Evolutionary conservation across 1,284 basidiomycete species (phyloP), one percentile per base, ranked within the genome.

Genomic region (Singerocomus inundabilis): DNA sequence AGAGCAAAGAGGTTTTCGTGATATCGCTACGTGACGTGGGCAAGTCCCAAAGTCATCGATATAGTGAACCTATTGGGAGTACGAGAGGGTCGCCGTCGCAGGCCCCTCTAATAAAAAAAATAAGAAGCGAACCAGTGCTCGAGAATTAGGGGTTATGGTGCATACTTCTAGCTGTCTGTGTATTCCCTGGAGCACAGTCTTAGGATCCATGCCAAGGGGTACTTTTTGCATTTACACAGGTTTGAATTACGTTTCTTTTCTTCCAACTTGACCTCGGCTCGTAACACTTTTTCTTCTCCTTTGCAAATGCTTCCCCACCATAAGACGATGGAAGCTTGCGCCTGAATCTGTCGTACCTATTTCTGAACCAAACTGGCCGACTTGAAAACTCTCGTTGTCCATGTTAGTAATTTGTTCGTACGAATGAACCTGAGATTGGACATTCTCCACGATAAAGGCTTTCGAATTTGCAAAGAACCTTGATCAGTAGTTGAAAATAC

Each of bases 1-100:
- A 98, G 80, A 51, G 84, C 84, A 68, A 86, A 84, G 48, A 98
- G 80, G 53, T 91, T 96, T 73, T 99, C 95, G 33, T 96, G 88
- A 69, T 99, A 99, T 37, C 97, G 87, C 60, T 97, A 93, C 87
- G 99, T 94, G 49, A 98, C 92, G 69, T 98, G 97, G 26, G 94
- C 94, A 11, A 96, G 80, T 61, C 94, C 92, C 1, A 2, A 93
- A 91, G 58, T 96, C 93, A 62, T 91, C 82, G 58, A 99, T 90
- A 68, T 98, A 98, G 58, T 88, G 89, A 5, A 97, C 93, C 93
- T 90, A 78, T 24, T 21, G 41, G 30, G 37, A 46, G 40, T 18
- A 52, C 52, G 39, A 52, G 57, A 28, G 13, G 9, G 1, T 34
- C 44, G 40, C 47, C 40, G 2, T 15, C 21, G 21, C 28, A 7